Conservation (phyloP, 352 stramenopile species). For the Aphanomyces invadans region DNA sequence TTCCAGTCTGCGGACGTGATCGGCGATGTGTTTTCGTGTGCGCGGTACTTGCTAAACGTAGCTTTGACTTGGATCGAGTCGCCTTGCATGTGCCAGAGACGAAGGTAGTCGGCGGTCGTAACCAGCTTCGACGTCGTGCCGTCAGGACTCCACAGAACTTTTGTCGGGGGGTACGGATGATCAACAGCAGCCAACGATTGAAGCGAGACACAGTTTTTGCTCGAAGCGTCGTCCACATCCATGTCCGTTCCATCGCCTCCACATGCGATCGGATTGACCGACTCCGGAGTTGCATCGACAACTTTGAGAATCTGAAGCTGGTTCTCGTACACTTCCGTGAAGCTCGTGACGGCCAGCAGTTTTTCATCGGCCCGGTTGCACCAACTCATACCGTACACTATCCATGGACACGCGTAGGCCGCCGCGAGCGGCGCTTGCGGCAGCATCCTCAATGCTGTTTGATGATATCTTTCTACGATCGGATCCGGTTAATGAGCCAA, state of each 20-base stretch:
- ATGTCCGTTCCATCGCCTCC: background rate
- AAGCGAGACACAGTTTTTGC: constrained; percentile 28
- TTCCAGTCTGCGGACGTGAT: constrained; percentile 99
- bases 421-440: constrained; percentile 1
- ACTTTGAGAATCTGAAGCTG: constrained; percentile 65
- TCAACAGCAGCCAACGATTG: constrained; percentile 54
- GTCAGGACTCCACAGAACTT: constrained; percentile 80
- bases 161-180: constrained; percentile 80
- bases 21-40: constrained; percentile 91
- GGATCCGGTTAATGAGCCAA: no score
- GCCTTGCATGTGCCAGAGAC: constrained; percentile 67
- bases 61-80: constrained; percentile 66
- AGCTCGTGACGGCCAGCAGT: constrained; percentile 27
- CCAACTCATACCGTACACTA: constrained; percentile 23
- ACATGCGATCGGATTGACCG: background rate
- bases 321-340: constrained; percentile 79
- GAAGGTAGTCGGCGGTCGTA: constrained; percentile 77
- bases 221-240: constrained; percentile 39
- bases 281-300: background rate
- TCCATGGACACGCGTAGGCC: constrained; percentile 17
- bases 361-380: constrained; percentile 8
- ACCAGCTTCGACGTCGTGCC: constrained; percentile 56
- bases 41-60: constrained; percentile 66
- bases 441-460: background rate
- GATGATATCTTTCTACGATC: constrained; percentile 10